Percentiles rank a stretch among this genome's conserved stretches.
These are phyloP conservation scores for Fusarium tjaetaba DNA, from an alignment of 2,329 filamentous ascomycete species.

Conservation along the genomic window DNA sequence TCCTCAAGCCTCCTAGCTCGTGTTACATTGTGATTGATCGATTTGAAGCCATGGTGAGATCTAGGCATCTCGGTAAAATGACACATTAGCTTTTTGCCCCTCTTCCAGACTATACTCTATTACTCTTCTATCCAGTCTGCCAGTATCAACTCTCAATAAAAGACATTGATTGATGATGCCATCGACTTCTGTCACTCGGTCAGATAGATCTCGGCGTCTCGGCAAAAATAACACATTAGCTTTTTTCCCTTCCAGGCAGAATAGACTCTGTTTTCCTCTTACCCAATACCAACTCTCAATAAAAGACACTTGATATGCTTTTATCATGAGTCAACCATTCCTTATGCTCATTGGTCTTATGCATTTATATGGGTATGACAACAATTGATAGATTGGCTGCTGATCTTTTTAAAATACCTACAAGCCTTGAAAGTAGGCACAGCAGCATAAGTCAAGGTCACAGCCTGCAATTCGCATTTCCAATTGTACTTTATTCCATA, in stretches of 20 bases:
- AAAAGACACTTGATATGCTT: not conserved
- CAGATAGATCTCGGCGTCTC: too few relatives aligned
- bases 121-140: not conserved
- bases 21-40: conserved; percentile 7
- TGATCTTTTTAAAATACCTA: not conserved
- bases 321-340: not conserved
- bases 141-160: not conserved
- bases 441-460: not conserved
- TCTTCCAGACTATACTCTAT: not conserved
- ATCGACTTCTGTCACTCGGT: too few relatives aligned
- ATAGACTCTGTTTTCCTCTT: too few relatives aligned
- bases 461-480: not conserved
- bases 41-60: not conserved
- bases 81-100: not conserved
- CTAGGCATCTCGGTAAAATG: not conserved
- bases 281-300: too few relatives aligned
- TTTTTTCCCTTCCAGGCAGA: too few relatives aligned
- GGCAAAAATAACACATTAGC: too few relatives aligned
- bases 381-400: not conserved
- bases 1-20: conserved; percentile 5
- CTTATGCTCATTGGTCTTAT: not conserved
- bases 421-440: not conserved
- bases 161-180: too few relatives aligned
- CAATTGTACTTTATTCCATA: not conserved
- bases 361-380: not conserved